Evolutionary conservation across 148 eudicot species (phyloP).

Genomic region (Heliamphora exappendiculata): DNA sequence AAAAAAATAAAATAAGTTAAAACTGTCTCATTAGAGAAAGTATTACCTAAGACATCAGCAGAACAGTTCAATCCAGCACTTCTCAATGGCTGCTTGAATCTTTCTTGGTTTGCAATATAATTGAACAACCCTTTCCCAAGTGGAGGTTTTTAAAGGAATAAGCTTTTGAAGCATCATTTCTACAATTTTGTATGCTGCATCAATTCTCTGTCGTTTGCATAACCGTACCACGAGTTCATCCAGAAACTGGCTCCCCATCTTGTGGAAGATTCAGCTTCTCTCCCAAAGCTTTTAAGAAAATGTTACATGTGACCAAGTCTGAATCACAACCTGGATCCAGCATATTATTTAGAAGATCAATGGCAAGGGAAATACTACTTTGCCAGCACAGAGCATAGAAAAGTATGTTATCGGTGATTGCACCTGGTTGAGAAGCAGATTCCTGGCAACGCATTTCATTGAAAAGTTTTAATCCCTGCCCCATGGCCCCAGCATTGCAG

Average conservation of each 20-base stretch:
- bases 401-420: constrained; percentile 73
- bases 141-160: constrained; percentile 55
- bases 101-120: constrained; percentile 51
- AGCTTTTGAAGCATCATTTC: constrained; percentile 66
- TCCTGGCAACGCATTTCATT: constrained; percentile 65
- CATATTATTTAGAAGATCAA: constrained; percentile 72
- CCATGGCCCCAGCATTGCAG: constrained; percentile 61
- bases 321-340: constrained; percentile 77
- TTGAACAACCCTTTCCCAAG: constrained; percentile 60
- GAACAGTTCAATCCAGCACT: constrained; percentile 56
- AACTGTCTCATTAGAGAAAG: too few species aligned
- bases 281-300: constrained; percentile 52
- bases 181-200: constrained; percentile 56
- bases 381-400: constrained; percentile 57
- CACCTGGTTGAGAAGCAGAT: constrained; percentile 54
- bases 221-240: constrained; percentile 25
- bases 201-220: constrained; percentile 40
- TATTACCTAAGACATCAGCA: constrained; percentile 20
- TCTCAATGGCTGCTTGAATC: constrained; percentile 37
- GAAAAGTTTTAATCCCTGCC: constrained; percentile 10
- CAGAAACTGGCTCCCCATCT: constrained; percentile 21
- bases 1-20: not conserved
- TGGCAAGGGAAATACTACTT: constrained; percentile 46
- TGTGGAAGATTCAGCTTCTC: constrained; percentile 45
- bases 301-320: constrained; percentile 58